A percentile compares a stretch with the other conserved stretches of the same genome.
Evolutionary conservation across 305 asterid genomes (phyloP).

Genomic region (Fraxinus angustifolia): DNA sequence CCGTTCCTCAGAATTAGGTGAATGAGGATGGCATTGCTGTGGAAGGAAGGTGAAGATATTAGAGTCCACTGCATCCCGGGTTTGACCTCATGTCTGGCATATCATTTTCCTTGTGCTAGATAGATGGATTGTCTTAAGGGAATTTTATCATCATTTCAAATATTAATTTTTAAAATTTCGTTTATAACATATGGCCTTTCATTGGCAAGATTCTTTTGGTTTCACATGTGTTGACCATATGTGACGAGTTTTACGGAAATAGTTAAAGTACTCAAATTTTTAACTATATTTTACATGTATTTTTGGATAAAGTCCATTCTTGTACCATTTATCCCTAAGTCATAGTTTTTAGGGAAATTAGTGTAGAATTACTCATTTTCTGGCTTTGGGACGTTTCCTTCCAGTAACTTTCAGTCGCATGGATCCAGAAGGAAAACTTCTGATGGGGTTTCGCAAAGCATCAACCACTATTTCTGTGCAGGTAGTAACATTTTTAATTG

Average conservation of each 20-base stretch:
- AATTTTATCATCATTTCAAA: not conserved
- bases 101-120: not conserved
- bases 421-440: slow-evolving; percentile 92
- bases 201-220: not conserved
- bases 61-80: not conserved
- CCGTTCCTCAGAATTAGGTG: not conserved
- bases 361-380: slow-evolving; percentile 14
- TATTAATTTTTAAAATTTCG: not conserved
- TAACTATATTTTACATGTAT: not conserved
- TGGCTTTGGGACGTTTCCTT: slow-evolving; percentile 23
- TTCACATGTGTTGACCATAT: not conserved
- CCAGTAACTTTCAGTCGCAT: slow-evolving; percentile 95
- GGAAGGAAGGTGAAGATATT: not conserved
- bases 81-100: not conserved
- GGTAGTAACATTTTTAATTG: slow-evolving; percentile 28
- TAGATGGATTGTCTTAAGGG: not conserved
- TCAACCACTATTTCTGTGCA: slow-evolving; percentile 44
- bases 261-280: not conserved
- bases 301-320: not conserved
- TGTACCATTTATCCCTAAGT: not conserved
- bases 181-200: not conserved
- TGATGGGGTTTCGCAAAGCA: slow-evolving; percentile 95
- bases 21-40: not conserved
- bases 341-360: not conserved
- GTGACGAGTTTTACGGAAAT: not conserved